Evolutionary conservation across 2,329 filamentous ascomycete genomes (phyloP), one percentile per base, ranked within the genome.

Genomic region (Fusarium foetens): DNA sequence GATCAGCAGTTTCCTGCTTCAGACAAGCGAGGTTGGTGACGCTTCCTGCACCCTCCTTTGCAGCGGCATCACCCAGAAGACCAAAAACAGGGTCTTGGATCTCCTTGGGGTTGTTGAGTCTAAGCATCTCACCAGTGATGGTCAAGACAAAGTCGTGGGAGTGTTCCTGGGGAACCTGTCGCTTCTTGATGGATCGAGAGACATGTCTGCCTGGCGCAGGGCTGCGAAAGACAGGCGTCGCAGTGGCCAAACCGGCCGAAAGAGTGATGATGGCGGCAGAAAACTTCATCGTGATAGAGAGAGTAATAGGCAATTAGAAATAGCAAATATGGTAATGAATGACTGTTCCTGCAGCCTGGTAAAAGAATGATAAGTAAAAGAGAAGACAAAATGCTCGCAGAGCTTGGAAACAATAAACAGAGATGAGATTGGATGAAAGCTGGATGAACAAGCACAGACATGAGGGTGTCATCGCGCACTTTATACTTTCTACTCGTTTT

Each of bases 1-100:
- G 87, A 68, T 89, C 88, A 17, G 88, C 87, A 39, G 84, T 85
- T 54, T 83, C 83, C 75, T 85, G 83, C 77, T 85, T 83, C 58
- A 85, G 71, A 63, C 83, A 85, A 76, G 84, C 83, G 23, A 84
- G 77, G 72, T 85, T 81, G 57, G 79, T 76, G 48, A 84, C 81
- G 21, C 74, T 65, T 8, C 89, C 89, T 8, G 76, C 77, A 7
- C 76, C 77, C 19, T 33, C 39, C 4, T 42, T 57, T 3, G 64
- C 64, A 8, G 64, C 64, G 3, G 45, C 64, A 14, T 67, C 63
- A 11, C 64, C 64, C 2, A 67, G 1, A 1, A 67, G 21, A 6
- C 63, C 64, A 2, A 67, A 67, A 2, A 67, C 63, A 4, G 64
- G 64, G 10, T 67, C 64, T 5, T 54, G 48, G 16, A 67, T 67